Evolutionary conservation across 352 stramenopile species (phyloP).

Genomic region (Saprolegnia parasitica): DNA sequence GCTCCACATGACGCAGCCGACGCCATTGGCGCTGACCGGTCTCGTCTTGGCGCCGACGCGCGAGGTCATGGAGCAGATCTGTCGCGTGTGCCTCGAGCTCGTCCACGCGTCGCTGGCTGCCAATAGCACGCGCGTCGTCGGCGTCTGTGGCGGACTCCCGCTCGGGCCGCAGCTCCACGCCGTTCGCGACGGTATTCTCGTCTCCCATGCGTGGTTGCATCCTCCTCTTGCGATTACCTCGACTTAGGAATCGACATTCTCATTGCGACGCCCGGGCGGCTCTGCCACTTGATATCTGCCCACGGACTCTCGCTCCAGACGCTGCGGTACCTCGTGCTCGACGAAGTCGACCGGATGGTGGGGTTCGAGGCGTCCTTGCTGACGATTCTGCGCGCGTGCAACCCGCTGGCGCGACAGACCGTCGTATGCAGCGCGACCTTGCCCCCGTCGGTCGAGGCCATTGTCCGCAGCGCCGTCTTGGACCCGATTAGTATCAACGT

Average conservation of each 20-base stretch:
- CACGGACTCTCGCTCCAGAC: slow-evolving; percentile 24
- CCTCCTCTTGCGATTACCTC: background rate
- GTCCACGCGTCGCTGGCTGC: too few relatives aligned
- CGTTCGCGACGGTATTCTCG: slow-evolving; percentile 27
- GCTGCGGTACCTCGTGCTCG: slow-evolving; percentile 79
- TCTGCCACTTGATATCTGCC: slow-evolving; percentile 43
- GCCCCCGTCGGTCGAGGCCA: slow-evolving; percentile 74
- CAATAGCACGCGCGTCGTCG: slow-evolving; percentile 33
- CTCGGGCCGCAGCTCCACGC: slow-evolving; percentile 36
- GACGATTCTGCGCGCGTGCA: slow-evolving; percentile 83
- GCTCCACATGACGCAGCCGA: slow-evolving; percentile 28
- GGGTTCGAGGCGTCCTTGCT: slow-evolving; percentile 92
- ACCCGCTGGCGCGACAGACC: slow-evolving; percentile 62
- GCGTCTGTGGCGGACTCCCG: slow-evolving; percentile 45
- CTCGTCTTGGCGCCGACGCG: slow-evolving; percentile 94
- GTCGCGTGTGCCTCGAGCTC: slow-evolving; percentile 39
- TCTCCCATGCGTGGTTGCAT: too few relatives aligned
- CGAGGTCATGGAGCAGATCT: slow-evolving; percentile 95
- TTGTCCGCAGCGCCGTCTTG: slow-evolving; percentile 91
- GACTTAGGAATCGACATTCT: slow-evolving; percentile 30
- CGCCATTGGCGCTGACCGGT: slow-evolving; percentile 40
- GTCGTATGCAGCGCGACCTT: slow-evolving; percentile 95
- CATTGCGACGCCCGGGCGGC: slow-evolving; percentile 52
- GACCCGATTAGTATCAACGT: slow-evolving; percentile 86
- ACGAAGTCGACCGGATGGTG: slow-evolving; percentile 97